These are phyloP conservation scores for Ogataea chonburiensis DNA, from an alignment of 805 yeast species.

Conservation along the genomic window DNA sequence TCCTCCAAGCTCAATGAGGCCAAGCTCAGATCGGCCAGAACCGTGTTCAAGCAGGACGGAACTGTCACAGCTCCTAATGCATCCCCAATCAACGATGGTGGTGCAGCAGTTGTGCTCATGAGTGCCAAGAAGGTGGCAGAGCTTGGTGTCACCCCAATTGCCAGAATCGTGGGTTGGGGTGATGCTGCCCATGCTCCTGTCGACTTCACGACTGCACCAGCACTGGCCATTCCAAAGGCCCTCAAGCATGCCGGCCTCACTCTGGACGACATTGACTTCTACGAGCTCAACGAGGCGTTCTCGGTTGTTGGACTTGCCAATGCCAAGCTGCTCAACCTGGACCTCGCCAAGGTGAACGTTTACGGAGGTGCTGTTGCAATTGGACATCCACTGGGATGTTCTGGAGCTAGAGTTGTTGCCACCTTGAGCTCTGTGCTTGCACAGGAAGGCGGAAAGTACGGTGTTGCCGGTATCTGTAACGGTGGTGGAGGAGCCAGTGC, in stretches of 20 bases:
- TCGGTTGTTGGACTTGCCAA: constrained; percentile 95
- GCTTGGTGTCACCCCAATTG: constrained; percentile 84
- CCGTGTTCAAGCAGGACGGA: constrained; percentile 95
- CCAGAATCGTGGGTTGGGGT: constrained; percentile 91
- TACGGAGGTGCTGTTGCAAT: constrained; percentile 96
- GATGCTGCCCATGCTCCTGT: constrained; percentile 96
- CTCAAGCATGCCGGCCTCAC: constrained; percentile 76
- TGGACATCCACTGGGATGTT: constrained; percentile 93
- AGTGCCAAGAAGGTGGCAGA: constrained; percentile 83
- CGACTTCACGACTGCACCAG: constrained; percentile 95
- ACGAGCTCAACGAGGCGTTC: constrained; percentile 97
- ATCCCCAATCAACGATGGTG: constrained; percentile 96
- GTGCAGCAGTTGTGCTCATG: constrained; percentile 88
- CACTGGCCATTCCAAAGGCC: constrained; percentile 94
- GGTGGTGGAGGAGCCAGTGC: constrained; percentile 99
- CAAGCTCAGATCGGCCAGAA: constrained; percentile 78
- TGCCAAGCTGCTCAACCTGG: constrained; percentile 64
- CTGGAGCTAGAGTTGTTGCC: constrained; percentile 93
- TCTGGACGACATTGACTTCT: constrained; percentile 74
- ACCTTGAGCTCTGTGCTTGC: constrained; percentile 76
- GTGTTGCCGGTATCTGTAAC: constrained; percentile 96
- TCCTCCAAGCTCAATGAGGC: constrained; percentile 70
- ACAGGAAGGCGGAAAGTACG: constrained; percentile 86
- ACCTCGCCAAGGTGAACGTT: constrained; percentile 69
- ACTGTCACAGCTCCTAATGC: constrained; percentile 98